Evolutionary conservation across 257 asterid genomes (phyloP), one percentile per base, ranked within the genome.

Genomic region (Hygrophila difformis): DNA sequence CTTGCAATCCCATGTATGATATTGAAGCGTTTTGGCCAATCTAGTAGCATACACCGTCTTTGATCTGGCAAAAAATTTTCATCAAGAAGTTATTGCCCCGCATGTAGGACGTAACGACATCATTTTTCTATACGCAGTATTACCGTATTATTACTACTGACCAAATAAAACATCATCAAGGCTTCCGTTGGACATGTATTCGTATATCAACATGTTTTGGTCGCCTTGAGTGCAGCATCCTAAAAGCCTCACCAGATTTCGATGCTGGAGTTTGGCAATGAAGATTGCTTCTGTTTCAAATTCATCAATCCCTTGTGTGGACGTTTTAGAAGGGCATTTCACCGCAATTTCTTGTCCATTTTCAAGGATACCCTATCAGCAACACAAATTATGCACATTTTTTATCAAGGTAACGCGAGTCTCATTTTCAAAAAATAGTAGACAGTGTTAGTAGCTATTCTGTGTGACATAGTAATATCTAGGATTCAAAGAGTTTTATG

Each of bases 231-330:
- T 39, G 44, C 44, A 39, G 44, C 18, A 39, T 6, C 44, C 44
- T 18, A 39, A n/a, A n/a, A n/a, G n/a, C n/a, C n/a, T n/a, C n/a
- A n/a, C n/a, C n/a, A n/a, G n/a, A n/a, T n/a, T n/a, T n/a, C 44
- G 44, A n/a, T 39, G 44, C 16, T 39, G 44, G 14, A 39, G 44
- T n/a, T 39, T 39, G 8, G 44, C 14, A 39, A 39, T 39, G 44
- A 6, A 39, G 18, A 3, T 39, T 6, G 18, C 44, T 39, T 39
- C 44, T 11, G 12, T 39, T 12, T 39, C 14, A 18, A 39, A 39
- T 18, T 39, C 44, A 14, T 39, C 44, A n/a, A 39, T 6, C 2
- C 44, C 44, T 39, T 39, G 44, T 6, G 44, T 39, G 18, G 44
- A 39, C 14, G 44, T 6, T 1, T 9, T 39, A 11, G 44, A 39